Evolutionary conservation across 768 basidiomycete species (phyloP).

Genomic region (Tephrocybe sp.): DNA sequence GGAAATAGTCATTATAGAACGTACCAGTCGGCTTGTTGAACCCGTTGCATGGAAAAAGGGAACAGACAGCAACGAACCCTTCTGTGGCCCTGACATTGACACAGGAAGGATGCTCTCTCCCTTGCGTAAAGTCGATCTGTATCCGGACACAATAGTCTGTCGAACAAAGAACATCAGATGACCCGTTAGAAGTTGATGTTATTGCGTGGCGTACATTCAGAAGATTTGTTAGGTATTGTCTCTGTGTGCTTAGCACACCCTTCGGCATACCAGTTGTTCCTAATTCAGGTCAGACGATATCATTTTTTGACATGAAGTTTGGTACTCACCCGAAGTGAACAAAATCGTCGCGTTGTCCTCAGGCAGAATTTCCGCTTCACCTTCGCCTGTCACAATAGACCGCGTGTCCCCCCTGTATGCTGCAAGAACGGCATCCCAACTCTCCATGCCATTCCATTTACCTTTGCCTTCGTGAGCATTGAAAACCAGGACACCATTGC

Average conservation of each 20-base stretch:
- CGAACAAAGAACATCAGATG: neutral
- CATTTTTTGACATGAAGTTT: neutral
- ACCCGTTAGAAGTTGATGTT: neutral
- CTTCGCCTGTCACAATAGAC: slow-evolving; percentile 24
- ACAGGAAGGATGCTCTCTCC: slow-evolving; percentile 34
- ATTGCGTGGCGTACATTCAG: slow-evolving; percentile 34
- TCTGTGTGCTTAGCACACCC: slow-evolving; percentile 53
- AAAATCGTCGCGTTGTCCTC: slow-evolving; percentile 53
- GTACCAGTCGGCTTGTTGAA: slow-evolving; percentile 19
- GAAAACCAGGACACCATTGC: slow-evolving; percentile 39
- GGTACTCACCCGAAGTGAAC: slow-evolving; percentile 48
- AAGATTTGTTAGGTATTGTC: slow-evolving; percentile 46
- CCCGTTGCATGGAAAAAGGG: slow-evolving; percentile 65
- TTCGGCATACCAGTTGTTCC: slow-evolving; percentile 36
- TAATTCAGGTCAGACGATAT: slow-evolving; percentile 9
- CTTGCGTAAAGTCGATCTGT: slow-evolving; percentile 36
- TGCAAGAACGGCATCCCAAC: slow-evolving; percentile 35
- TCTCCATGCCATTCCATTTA: slow-evolving; percentile 40
- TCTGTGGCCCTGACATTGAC: slow-evolving; percentile 37
- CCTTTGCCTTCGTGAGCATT: slow-evolving; percentile 37
- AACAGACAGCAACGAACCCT: slow-evolving; percentile 46
- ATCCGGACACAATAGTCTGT: slow-evolving; percentile 32
- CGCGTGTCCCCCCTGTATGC: slow-evolving; percentile 30
- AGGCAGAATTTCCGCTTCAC: slow-evolving; percentile 32
- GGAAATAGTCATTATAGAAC: neutral